Percentiles rank a stretch among this genome's conserved stretches.
Conservation (phyloP, 306 rosid species). For the Heteromeles arbutifolia region DNA sequence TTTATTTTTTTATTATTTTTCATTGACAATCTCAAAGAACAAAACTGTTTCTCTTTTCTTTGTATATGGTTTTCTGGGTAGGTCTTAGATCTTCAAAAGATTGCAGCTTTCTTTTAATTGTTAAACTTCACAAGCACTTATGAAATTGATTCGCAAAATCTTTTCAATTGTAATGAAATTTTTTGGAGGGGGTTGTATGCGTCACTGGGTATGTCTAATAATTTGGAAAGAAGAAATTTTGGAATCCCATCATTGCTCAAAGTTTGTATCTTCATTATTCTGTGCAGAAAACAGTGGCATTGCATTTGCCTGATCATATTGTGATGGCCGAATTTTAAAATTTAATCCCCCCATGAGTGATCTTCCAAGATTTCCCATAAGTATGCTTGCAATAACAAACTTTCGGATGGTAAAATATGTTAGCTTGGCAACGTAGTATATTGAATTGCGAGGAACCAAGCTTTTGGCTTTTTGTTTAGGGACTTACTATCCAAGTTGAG, state of each 20-base stretch:
- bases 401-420: neutral
- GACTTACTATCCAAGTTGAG: neutral
- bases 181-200: neutral
- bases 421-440: neutral
- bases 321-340: neutral
- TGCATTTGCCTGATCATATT: neutral
- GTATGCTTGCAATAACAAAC: neutral
- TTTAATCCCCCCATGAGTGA: neutral
- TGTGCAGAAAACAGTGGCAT: neutral
- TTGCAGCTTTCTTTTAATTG: slow-evolving; percentile 5
- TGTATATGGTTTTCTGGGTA: slow-evolving; percentile 11
- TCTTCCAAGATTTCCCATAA: neutral
- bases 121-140: neutral
- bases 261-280: neutral
- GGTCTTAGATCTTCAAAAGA: slow-evolving; percentile 33
- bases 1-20: neutral
- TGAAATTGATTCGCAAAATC: neutral
- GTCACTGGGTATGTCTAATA: slow-evolving; percentile 3
- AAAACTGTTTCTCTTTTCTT: neutral
- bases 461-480: neutral
- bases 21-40: slow-evolving; percentile 1
- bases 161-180: neutral
- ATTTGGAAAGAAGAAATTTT: neutral
- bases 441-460: neutral
- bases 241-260: neutral